These are phyloP conservation scores for Phytopythium oedochilum DNA, from an alignment of 352 stramenopile species.

Conservation along the genomic window DNA sequence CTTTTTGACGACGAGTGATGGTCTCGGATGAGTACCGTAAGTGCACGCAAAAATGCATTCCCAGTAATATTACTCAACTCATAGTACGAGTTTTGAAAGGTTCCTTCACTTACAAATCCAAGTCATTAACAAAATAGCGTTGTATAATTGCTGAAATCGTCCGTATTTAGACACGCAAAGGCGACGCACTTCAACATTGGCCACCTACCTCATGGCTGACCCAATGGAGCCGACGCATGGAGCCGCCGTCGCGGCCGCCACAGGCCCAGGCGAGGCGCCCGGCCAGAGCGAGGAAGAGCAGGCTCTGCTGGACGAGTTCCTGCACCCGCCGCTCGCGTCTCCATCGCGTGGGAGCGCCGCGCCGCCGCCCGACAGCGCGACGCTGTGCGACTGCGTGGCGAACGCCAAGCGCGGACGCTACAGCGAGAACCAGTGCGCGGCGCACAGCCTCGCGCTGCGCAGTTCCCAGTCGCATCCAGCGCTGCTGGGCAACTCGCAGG, in stretches of 20 bases:
- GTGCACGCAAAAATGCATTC: too few relatives aligned
- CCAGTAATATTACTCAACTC: too few relatives aligned
- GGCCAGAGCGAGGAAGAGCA: neutral
- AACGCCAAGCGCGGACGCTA: constrained; percentile 47
- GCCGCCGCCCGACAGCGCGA: neutral
- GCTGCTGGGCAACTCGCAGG: constrained; percentile 20
- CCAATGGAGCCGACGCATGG: too few relatives aligned
- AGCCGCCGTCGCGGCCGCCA: neutral
- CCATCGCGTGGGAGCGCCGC: neutral
- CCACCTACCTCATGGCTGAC: too few relatives aligned
- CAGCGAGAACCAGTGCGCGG: constrained; percentile 35
- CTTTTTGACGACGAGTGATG: neutral
- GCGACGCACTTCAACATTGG: too few relatives aligned
- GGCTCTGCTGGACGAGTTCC: neutral
- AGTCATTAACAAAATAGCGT: too few relatives aligned
- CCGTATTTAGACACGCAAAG: too few relatives aligned
- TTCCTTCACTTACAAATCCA: too few relatives aligned
- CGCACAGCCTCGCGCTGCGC: constrained; percentile 57
- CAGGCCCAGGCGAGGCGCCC: neutral
- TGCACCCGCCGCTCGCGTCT: neutral
- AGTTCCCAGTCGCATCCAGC: constrained; percentile 42
- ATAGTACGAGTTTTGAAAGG: too few relatives aligned
- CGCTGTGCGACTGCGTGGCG: constrained; percentile 36
- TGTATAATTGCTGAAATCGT: too few relatives aligned
- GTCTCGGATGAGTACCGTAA: too few relatives aligned